These are phyloP conservation scores for Clonostachys chloroleuca DNA, from an alignment of 2,329 filamentous ascomycete species.

Conservation along the genomic window DNA sequence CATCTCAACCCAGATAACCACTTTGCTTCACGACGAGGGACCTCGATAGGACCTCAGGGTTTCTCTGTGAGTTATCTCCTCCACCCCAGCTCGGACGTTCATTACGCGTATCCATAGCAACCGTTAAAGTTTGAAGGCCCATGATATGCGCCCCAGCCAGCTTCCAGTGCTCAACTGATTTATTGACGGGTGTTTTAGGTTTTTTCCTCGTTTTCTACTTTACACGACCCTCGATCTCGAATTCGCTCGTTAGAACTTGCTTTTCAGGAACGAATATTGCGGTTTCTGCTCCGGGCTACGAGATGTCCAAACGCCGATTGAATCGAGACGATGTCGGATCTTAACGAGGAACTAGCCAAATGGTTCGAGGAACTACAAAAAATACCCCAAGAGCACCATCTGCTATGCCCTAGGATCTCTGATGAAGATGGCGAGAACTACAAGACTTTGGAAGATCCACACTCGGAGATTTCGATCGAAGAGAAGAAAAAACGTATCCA, in stretches of 20 bases:
- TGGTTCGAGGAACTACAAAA: slow-evolving; percentile 37
- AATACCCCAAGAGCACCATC: slow-evolving; percentile 48
- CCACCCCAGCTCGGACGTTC: too few relatives aligned
- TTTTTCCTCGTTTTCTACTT: too few relatives aligned
- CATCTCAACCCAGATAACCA: too few relatives aligned
- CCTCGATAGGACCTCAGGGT: too few relatives aligned
- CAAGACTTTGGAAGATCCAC: slow-evolving; percentile 38
- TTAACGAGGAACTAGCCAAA: slow-evolving; percentile 31
- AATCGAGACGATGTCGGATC: slow-evolving; percentile 25
- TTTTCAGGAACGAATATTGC: neutral
- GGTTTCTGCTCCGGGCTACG: neutral
- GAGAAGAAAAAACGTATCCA: slow-evolving; percentile 50
- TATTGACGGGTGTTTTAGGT: too few relatives aligned
- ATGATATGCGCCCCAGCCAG: too few relatives aligned
- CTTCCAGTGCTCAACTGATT: too few relatives aligned
- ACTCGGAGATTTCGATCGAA: slow-evolving; percentile 40
- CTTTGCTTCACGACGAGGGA: too few relatives aligned
- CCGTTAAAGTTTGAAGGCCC: too few relatives aligned
- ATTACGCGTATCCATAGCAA: too few relatives aligned
- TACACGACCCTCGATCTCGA: neutral
- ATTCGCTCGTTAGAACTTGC: neutral
- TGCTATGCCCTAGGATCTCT: slow-evolving; percentile 62
- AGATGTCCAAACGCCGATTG: neutral
- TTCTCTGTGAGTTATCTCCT: too few relatives aligned
- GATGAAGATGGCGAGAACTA: slow-evolving; percentile 64